These are phyloP conservation scores for Talaromyces sp. DNA, from an alignment of 2,329 filamentous ascomycete species.

Conservation along the genomic window DNA sequence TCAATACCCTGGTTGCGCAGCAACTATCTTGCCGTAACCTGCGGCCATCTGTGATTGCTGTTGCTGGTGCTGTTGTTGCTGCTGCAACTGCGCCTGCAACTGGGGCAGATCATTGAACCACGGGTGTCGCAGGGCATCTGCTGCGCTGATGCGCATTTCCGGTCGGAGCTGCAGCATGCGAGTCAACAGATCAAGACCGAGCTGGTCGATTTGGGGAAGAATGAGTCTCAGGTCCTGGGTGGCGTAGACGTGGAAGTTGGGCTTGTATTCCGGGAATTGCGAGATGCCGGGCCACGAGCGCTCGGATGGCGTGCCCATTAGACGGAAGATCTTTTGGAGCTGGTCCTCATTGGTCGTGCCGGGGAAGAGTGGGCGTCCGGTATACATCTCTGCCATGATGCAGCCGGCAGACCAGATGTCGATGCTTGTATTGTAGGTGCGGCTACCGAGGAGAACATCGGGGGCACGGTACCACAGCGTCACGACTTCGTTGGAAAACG, in stretches of 20 bases:
- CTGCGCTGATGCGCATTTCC: constrained; percentile 83
- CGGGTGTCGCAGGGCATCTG: constrained; percentile 79
- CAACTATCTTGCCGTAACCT: constrained; percentile 34
- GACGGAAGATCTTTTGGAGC: constrained; percentile 90
- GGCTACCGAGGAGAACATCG: constrained; percentile 85
- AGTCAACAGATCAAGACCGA: constrained; percentile 80
- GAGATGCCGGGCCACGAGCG: constrained; percentile 93
- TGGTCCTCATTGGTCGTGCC: constrained; percentile 98
- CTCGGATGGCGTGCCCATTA: constrained; percentile 97
- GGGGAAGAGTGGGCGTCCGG: constrained; percentile 88
- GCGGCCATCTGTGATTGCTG: constrained; percentile 24
- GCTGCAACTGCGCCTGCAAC: constrained; percentile 47
- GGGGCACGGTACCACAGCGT: constrained; percentile 97
- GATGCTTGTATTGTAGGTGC: constrained; percentile 99
- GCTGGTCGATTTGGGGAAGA: constrained; percentile 80
- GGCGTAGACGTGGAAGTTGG: constrained; percentile 87
- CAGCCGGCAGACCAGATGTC: constrained; percentile 99
- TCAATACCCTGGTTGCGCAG: constrained; percentile 32
- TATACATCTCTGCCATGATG: constrained; percentile 99
- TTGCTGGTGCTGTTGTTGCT: constrained; percentile 35
- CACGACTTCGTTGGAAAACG: constrained; percentile 96
- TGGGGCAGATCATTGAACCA: constrained; percentile 74
- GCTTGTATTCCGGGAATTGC: constrained; percentile 95
- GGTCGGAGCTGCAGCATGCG: constrained; percentile 90
- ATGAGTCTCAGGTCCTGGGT: constrained; percentile 86